Base-by-base conservation (phyloP, 352 stramenopile genomes). In the Phytophthora parvispora region DNA sequence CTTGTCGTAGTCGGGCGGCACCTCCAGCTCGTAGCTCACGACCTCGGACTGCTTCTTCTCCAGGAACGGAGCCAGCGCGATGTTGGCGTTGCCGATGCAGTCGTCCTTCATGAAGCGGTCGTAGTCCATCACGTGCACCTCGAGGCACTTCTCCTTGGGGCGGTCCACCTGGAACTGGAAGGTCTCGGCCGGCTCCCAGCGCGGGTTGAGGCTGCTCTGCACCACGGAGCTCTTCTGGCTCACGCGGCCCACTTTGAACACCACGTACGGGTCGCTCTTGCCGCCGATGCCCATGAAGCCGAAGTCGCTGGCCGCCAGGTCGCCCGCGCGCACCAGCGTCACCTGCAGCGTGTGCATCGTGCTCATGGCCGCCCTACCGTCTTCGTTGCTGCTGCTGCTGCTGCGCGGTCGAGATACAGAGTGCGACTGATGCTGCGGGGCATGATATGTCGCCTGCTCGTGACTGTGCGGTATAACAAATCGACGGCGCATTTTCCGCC, bases 191-290 rank as follows among this genome's bases (percentile, higher is more conserved):
- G 83, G 81, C 32, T 78, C 47, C 85, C 85, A 93, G 13, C 68
- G 72, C 28, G 85, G 85, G 59, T 89, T 88, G 32, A 93, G 65
- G 32, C 70, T 76, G 51, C 64, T 74, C 16, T 47, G 64, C 22
- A 91, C 60, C 10, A 86, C 76, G 31, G 81, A 86, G 49, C 75
- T 89, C 67, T 90, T 90, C 27, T 87, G 76, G 38, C 66, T 67
- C 43, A 78, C 58, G 55, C 71, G 72, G 4, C 78, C 83, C 43
- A 91, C 55, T 47, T 90, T 87, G 60, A 93, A 77, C 24, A 83
- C 60, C 54, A 93, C 81, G 69, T 93, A 93, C 66, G 85, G 85
- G 72, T 93, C 85, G 60, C 83, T 91, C 69, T 93, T 91, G 63
- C 85, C 85, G 49, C 83, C 85, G 18, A 93, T 84, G 20, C 81